Evolutionary conservation across 371 early-diverging fungal species (phyloP), one percentile per base, ranked within the genome.

Genomic region (Cokeromyces recurvatus): DNA sequence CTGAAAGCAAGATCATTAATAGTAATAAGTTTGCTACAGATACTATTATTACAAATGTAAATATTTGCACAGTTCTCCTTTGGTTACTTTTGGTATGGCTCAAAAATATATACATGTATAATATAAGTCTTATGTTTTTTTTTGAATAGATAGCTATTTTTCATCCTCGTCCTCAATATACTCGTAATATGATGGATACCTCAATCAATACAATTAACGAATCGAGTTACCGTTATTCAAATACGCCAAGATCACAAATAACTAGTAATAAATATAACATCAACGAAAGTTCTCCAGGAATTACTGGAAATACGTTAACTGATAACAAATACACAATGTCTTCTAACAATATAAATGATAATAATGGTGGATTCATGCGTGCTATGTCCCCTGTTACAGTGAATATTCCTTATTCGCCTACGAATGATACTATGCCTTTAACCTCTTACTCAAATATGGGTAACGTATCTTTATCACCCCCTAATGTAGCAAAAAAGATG

Each of bases 21-120:
- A 45, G 32, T 5, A 66, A 61, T 51, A 75, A 71, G 29, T 75
- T 75, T 50, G 61, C 70, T 8, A 57, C 64, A 0, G 76, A 75
- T 48, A 46, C 59, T 14, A 32, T 75, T 9, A 75, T 75, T 56
- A 59, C 56, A 20, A 62, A 62, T 44, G 51, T 43, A 7, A 66
- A 66, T 38, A 40, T 66, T 12, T 66, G 62, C 39, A 53, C 51
- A 0, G 38, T 66, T 2, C 59, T 62, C 34, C 36, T 66, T 12
- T 56, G 43, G 46, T 19, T 59, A 14, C 37, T 52, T 34, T 50
- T 64, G 35, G 63, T 63, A 54, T 21, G 51, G 38, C 38, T 19
- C 29, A 15, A 37, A 19, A 14, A 32, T 22, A 34, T 29, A 38
- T 7, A 32, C 38, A n/a, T n/a, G n/a, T n/a, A n/a, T n/a, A n/a